phyloP scores from a whole-genome alignment of 768 basidiomycete species.

The Antrodiella citrinella region DNA sequence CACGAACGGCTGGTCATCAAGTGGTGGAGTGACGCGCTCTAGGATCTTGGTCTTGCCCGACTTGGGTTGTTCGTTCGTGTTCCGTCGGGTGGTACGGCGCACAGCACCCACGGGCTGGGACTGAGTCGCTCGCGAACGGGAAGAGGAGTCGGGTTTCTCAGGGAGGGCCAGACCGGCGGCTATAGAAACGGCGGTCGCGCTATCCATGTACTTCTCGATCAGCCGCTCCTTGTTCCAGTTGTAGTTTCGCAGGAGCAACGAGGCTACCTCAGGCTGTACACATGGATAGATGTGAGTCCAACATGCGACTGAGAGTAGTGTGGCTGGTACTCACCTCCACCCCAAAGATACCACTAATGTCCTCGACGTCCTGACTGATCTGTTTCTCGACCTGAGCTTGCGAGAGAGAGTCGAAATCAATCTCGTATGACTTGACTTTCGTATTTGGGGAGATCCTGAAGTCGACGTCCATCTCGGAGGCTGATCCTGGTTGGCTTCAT shows the following conservation, averaged over 20 bases:
- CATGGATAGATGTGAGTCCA: too few relatives aligned
- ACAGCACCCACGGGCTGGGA: constrained; percentile 4
- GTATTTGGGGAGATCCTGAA: constrained; percentile 49
- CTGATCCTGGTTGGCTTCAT: constrained; percentile 27
- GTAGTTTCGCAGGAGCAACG: constrained; percentile 73
- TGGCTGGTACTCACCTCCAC: constrained; percentile 61
- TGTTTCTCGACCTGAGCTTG: constrained; percentile 67
- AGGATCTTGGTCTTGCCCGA: constrained; percentile 20
- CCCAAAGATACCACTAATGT: constrained; percentile 81
- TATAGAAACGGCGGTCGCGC: constrained; percentile 59
- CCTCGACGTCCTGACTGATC: constrained; percentile 74
- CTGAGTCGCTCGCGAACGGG: constrained; percentile 26
- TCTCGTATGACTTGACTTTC: constrained; percentile 69
- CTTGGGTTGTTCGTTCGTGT: constrained; percentile 18
- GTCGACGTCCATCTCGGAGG: constrained; percentile 62
- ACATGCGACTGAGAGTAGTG: not conserved
- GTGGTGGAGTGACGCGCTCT: constrained; percentile 18
- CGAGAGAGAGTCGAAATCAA: constrained; percentile 73
- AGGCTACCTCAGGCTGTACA: constrained; percentile 57
- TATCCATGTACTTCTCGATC: constrained; percentile 97
- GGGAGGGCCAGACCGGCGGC: constrained; percentile 63
- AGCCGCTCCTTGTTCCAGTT: constrained; percentile 95
- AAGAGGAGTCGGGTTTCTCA: constrained; percentile 18
- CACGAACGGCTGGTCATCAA: constrained; percentile 48
- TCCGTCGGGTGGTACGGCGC: constrained; percentile 18